Base-by-base conservation (phyloP, 2,329 filamentous ascomycete species). In the Lachnellula hyalina region DNA sequence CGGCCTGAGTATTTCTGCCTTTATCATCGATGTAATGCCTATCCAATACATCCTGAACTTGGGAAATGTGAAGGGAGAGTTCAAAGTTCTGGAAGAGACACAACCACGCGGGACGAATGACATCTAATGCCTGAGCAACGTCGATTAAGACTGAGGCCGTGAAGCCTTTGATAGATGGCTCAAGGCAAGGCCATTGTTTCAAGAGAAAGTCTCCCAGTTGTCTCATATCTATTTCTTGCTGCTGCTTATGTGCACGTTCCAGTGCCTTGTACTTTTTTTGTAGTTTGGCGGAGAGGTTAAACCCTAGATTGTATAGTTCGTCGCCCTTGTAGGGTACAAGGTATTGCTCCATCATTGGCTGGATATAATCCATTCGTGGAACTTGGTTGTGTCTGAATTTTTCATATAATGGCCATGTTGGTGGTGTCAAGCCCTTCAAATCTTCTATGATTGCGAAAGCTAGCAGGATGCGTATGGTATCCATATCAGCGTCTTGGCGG, bases 51-150 rank as follows among this genome's bases (percentile, higher is more conserved):
- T 46, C 5, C 51, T 83, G 77, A 0, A 79, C 72, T 25, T 71
- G 44, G 9, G 68, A 52, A 0, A 82, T 55, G 58, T 82, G 76
- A 0, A 64, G 42, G 0, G 70, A 73, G 0, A 83, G 68, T 28
- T 77, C 70, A 9, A 71, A 56, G 45, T 84, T 84, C 5, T 73
- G 69, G n/a, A 70, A 74, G 0, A 80, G 61, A 0, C 75, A 72
- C 4, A 66, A 57, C 79, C 79, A 84, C 49, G 80, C 75, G 0
- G 71, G 71, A 0, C 61, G 58, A 14, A 83, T 63, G 0, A 64
- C 61, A 0, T 68, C 59, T 1, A 80, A 38, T 3, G 77, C 78
- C 11, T 65, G 56, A 0, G 57, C 38, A 6, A 71, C 21, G 55
- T 80, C 63, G 0, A 83, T 28, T 2, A 73, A 47, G 3, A 71